Conservation (phyloP, 73 alveolate genomes). For the Loxodes magnus region DNA sequence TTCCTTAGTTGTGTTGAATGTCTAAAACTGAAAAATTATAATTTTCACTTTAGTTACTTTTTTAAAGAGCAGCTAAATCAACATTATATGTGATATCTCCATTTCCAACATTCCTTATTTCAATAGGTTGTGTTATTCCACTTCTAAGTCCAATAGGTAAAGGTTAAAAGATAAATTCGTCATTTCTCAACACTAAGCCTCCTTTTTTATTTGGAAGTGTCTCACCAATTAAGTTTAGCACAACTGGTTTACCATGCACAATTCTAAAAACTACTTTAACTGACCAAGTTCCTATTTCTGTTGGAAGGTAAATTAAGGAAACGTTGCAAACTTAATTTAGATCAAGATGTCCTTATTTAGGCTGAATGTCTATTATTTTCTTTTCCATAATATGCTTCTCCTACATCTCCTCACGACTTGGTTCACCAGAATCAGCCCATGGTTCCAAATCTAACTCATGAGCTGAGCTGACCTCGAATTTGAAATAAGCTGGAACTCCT, state of each 20-base stretch:
- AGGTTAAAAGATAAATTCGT: constrained; percentile 68
- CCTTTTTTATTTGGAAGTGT: constrained; percentile 90
- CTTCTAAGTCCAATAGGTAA: constrained; percentile 92
- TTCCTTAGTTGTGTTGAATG: constrained; percentile 88
- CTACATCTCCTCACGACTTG: constrained; percentile 86
- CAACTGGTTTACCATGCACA: constrained; percentile 92
- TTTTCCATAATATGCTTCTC: constrained; percentile 91
- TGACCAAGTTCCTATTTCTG: constrained; percentile 44
- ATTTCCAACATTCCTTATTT: constrained; percentile 88
- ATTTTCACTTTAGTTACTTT: constrained; percentile 50
- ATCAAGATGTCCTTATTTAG: constrained; percentile 75
- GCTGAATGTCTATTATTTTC: constrained; percentile 83
- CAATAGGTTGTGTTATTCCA: constrained; percentile 92
- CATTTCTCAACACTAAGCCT: constrained; percentile 66
- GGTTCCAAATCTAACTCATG: constrained; percentile 87
- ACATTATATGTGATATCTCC: constrained; percentile 80
- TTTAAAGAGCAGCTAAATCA: constrained; percentile 57
- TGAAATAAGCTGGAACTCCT: constrained; percentile 91
- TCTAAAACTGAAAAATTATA: constrained; percentile 83
- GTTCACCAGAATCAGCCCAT: constrained; percentile 99
- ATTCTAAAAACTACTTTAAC: constrained; percentile 79
- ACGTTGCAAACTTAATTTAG: constrained; percentile 76
- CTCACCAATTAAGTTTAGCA: constrained; percentile 80
- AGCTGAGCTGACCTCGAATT: constrained; percentile 89
- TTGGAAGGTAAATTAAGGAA: constrained; percentile 54